These are phyloP conservation scores for Rhododendron mucronatum DNA, from an alignment of 148 eudicot genomes.

Conservation along the genomic window DNA sequence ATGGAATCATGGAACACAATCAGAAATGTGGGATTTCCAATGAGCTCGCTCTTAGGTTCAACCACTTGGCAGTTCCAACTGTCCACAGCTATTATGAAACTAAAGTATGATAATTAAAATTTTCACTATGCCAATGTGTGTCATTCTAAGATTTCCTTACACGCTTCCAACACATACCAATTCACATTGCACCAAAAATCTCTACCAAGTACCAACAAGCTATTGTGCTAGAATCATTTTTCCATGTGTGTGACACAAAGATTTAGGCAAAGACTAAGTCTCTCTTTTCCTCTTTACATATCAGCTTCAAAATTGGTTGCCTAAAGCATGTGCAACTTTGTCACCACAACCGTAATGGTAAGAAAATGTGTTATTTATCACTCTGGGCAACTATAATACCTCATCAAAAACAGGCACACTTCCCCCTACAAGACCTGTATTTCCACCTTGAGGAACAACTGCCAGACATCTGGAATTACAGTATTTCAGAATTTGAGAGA, in stretches of 20 bases:
- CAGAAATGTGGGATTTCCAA: no score
- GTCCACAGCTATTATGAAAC: no score
- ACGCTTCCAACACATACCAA: background rate
- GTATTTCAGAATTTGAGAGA: slow-evolving; percentile 68
- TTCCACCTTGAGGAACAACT: slow-evolving; percentile 98
- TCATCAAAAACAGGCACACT: slow-evolving; percentile 97
- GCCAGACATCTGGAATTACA: slow-evolving; percentile 73
- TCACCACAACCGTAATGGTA: background rate
- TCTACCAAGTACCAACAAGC: background rate
- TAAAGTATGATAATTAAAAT: no score
- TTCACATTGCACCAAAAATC: background rate
- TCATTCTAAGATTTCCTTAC: background rate
- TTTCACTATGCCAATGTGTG: no score
- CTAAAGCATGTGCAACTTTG: background rate
- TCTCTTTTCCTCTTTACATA: no score
- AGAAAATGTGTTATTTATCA: background rate
- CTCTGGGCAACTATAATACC: slow-evolving; percentile 32
- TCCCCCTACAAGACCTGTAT: slow-evolving; percentile 98
- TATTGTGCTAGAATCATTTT: no score
- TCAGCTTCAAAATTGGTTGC: background rate
- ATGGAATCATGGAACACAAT: no score
- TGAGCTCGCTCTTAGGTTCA: no score
- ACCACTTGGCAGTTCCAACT: no score
- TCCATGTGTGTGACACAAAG: no score
- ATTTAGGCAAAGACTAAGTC: no score